phyloP scores from a whole-genome alignment of 2,329 filamentous ascomycete genomes.

The Leptographium wingfieldii region DNA sequence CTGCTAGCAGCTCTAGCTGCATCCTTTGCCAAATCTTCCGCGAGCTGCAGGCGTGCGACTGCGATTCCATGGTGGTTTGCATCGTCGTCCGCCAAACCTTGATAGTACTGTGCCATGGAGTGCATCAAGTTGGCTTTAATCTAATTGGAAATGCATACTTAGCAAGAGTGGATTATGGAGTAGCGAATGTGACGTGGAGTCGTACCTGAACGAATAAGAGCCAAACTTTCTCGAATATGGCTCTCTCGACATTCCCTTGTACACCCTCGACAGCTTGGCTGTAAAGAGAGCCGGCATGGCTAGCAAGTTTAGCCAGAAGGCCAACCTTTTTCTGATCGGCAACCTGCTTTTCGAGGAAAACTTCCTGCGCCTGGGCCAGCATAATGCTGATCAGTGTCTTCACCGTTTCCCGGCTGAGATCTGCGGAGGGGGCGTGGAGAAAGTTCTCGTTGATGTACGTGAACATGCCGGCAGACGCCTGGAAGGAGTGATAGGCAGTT shows the following conservation, averaged over 20 bases:
- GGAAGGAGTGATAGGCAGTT: conserved; percentile 94
- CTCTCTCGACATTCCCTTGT: conserved; percentile 83
- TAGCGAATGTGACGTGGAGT: not conserved
- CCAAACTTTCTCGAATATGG: conserved; percentile 93
- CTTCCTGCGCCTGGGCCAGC: conserved; percentile 91
- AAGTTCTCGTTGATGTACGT: conserved; percentile 99
- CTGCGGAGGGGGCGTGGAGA: conserved; percentile 89
- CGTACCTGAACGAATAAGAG: conserved; percentile 64
- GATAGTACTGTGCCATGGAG: conserved; percentile 85
- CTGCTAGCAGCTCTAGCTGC: conserved; percentile 63
- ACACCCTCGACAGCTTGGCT: conserved; percentile 77
- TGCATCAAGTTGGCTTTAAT: conserved; percentile 71
- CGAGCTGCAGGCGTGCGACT: conserved; percentile 69
- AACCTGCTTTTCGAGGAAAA: conserved; percentile 94
- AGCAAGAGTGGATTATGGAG: not conserved
- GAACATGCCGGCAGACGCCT: conserved; percentile 97
- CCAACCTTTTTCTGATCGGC: conserved; percentile 86
- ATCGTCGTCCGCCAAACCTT: conserved; percentile 83
- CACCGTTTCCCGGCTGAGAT: conserved; percentile 88
- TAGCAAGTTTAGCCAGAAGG: conserved; percentile 81
- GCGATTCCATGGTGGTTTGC: conserved; percentile 76
- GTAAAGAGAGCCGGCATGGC: conserved; percentile 82
- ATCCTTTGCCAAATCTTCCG: conserved; percentile 66
- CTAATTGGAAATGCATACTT: conserved; percentile 23
- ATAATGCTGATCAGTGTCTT: conserved; percentile 88